Base-by-base conservation (phyloP, 495 filamentous ascomycete species). In the Aspergillus hancockii region DNA sequence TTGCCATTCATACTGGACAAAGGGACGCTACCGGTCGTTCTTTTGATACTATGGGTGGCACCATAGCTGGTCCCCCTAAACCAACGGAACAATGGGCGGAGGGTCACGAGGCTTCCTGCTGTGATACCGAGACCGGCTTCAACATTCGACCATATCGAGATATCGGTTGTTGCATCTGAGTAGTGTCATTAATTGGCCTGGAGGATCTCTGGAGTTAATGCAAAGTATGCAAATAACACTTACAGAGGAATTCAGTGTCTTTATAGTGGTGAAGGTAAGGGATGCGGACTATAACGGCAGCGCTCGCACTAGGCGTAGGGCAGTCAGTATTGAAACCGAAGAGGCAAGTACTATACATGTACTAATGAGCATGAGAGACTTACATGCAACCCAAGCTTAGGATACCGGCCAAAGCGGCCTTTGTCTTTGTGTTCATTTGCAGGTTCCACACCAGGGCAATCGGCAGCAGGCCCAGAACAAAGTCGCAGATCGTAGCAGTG, bases 21-120 rank as follows among this genome's bases (percentile, higher is more conserved):
- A 1, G 73, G 73, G 31, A 72, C 19, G 49, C 73, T 76, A 23
- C 65, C 68, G 3, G 63, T 60, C 0, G 70, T 68, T 19, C 58
- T 63, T 54, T 67, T 73, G 7, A 34, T 40, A 55, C 63, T 72
- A 21, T 60, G 66, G 14, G 66, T 63, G 10, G 62, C 60, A 12
- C 18, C 60, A n/a, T 65, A 75, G 52, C 64, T 71, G 52, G 70
- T 58, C 40, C 74, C 75, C 14, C 69, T 66, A 50, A 78, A 74
- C 73, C 73, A 78, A 55, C 75, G 73, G 63, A 85, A 77, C 0
- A 81, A 65, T 7, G 79, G 78, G 16, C 75, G 75, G n/a, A 80
- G 73, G 9, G 75, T 78, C 8, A 77, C 75, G 3, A 81, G 73
- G 46, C 75, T 78, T 32, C 75, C 79, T 32, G 76, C 75, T 22